Evolutionary conservation across 306 rosid species (phyloP).

Genomic region (Hippophae gyantsensis): DNA sequence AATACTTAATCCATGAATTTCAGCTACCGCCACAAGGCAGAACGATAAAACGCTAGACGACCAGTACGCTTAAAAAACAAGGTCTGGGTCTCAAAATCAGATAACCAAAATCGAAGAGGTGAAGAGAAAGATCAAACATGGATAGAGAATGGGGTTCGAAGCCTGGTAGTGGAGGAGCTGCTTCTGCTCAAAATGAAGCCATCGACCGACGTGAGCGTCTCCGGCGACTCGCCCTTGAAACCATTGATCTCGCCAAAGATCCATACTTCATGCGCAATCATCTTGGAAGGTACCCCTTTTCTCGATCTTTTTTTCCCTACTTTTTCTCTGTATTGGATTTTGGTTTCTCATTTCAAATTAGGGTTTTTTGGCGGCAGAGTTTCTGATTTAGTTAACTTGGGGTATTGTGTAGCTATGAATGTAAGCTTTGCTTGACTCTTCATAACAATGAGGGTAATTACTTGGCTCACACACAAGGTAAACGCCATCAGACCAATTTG

Average conservation of each 20-base stretch:
- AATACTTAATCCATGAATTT: no score
- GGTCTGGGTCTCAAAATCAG: not conserved
- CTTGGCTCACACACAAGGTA: conserved; percentile 95
- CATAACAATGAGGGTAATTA: conserved; percentile 97
- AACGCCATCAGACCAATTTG: conserved; percentile 88
- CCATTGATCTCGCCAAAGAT: conserved; percentile 94
- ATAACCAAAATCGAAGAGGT: not conserved
- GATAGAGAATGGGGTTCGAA: conserved; percentile 99
- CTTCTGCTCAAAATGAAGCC: conserved; percentile 94
- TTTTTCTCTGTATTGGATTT: not conserved
- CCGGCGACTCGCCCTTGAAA: conserved; percentile 84
- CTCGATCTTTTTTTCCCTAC: no score
- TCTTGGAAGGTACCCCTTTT: conserved; percentile 47
- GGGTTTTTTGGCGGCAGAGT: not conserved
- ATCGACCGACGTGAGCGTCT: conserved; percentile 95
- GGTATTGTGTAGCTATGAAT: conserved; percentile 55
- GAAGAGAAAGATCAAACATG: conserved; percentile 23
- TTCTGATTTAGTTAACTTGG: conserved; percentile 6
- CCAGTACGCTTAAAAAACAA: no score
- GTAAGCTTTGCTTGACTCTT: conserved; percentile 84
- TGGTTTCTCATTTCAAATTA: not conserved
- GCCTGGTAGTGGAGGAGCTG: conserved; percentile 99
- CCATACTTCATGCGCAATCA: conserved; percentile 98
- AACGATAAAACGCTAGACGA: not conserved
- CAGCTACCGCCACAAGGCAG: no score